Evolutionary conservation across 2,329 filamentous ascomycete genomes (phyloP).

Genomic region (Phialophora verrucosa): DNA sequence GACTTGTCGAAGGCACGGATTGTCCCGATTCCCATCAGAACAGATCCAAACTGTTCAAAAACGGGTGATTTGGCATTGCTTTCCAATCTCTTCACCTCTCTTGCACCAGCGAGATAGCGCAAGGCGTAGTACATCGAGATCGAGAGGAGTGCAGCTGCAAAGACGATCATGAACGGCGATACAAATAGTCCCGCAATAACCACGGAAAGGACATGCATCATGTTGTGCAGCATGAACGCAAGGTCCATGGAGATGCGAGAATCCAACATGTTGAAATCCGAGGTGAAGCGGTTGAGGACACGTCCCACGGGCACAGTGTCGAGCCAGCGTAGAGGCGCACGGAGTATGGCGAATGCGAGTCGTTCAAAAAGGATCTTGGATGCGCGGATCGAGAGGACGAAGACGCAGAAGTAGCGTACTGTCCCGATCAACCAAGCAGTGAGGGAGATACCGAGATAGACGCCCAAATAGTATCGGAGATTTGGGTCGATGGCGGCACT

Average conservation of each 20-base stretch:
- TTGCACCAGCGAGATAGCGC: constrained; percentile 71
- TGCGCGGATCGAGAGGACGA: constrained; percentile 68
- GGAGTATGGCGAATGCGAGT: constrained; percentile 70
- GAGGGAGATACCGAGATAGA: constrained; percentile 69
- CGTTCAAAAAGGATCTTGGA: constrained; percentile 71
- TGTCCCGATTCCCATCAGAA: constrained; percentile 73
- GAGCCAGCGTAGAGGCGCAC: constrained; percentile 77
- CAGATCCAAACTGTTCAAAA: constrained; percentile 78
- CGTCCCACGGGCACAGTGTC: constrained; percentile 79
- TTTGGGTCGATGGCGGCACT: constrained; percentile 42
- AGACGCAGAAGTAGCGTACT: constrained; percentile 67
- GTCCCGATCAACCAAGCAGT: constrained; percentile 62
- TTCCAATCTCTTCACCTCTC: constrained; percentile 78
- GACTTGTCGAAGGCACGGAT: constrained; percentile 77
- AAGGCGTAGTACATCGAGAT: constrained; percentile 65
- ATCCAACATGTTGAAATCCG: constrained; percentile 77
- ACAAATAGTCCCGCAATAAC: constrained; percentile 71
- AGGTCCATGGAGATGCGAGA: constrained; percentile 68
- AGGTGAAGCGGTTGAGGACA: constrained; percentile 77
- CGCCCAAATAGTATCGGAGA: constrained; percentile 67
- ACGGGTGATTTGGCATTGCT: constrained; percentile 78
- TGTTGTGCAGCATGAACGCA: constrained; percentile 64
- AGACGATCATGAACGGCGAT: constrained; percentile 68
- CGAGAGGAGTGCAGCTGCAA: constrained; percentile 64
- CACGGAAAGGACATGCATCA: constrained; percentile 68